These are phyloP conservation scores for Coriolopsis trogii DNA, from an alignment of 1,284 basidiomycete genomes.

Conservation along the genomic window DNA sequence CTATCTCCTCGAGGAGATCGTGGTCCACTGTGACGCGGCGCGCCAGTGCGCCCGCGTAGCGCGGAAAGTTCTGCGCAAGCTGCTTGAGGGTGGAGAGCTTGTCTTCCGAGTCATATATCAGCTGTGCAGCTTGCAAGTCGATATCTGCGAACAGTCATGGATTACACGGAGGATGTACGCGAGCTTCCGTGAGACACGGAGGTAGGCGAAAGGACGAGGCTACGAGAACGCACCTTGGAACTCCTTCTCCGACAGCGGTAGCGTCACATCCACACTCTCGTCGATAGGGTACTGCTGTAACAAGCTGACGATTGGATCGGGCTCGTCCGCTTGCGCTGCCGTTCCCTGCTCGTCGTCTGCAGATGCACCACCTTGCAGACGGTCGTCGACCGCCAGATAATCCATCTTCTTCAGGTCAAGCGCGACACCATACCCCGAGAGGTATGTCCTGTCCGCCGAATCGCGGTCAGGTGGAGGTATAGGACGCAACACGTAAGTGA, in stretches of 20 bases:
- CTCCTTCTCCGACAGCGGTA: constrained; percentile 68
- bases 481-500: constrained; percentile 80
- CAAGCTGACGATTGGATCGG: constrained; percentile 51
- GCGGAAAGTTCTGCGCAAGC: constrained; percentile 89
- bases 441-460: constrained; percentile 40
- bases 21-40: constrained; percentile 61
- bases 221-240: constrained; percentile 49
- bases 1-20: constrained; percentile 60
- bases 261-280: constrained; percentile 50
- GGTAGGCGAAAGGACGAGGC: constrained; percentile 1
- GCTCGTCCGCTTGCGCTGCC: constrained; percentile 27
- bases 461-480: constrained; percentile 45
- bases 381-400: constrained; percentile 92
- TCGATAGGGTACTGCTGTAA: constrained; percentile 61
- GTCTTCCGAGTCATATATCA: constrained; percentile 60
- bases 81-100: constrained; percentile 61
- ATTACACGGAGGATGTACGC: not conserved
- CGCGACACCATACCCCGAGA: constrained; percentile 91
- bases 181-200: too few species aligned
- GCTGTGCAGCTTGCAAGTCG: constrained; percentile 72
- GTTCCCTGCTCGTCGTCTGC: not conserved
- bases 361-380: constrained; percentile 38
- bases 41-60: constrained; percentile 74
- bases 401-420: constrained; percentile 97
- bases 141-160: constrained; percentile 49